Base-by-base conservation (phyloP, 768 basidiomycete genomes). In the Mycena amicta region DNA sequence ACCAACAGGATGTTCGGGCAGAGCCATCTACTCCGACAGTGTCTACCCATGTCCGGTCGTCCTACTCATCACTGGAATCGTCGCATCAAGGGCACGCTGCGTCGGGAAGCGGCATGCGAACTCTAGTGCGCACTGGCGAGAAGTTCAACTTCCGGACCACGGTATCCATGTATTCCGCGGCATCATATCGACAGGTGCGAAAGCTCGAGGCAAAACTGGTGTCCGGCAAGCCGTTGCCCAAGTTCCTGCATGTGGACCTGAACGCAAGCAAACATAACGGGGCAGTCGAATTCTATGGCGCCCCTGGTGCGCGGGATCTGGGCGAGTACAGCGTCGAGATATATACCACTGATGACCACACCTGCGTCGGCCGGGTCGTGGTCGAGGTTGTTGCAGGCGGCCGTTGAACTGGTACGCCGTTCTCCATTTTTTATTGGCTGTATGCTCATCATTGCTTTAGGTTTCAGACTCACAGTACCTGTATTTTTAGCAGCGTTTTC, bases 31-130 rank as follows among this genome's bases (percentile, higher is more conserved):
- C 74, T 23, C 72, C 74, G n/a, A 75, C 73, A 5, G 66, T 72
- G 15, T 67, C 74, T 8, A 78, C 77, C 26, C 73, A 76, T 55
- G 65, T 73, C 30, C 73, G 75, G n/a, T 78, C 79, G n/a, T 87
- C 87, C 13, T 85, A 85, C 64, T 83, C 85, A 3, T 86, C 87
- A 16, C 72, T 87, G 27, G 85, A 84, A 65, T 87, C 86, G 3
- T 86, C 85, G 12, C 80, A 79, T 46, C 74, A 72, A 18, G 79
- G 77, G 23, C 74, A 77, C 54, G 76, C 74, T 22, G 71, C 69
- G 26, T 53, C 67, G 16, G 56, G 63, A 23, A 70, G 67, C 25
- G 66, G 68, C 29, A 77, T 71, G 59, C 75, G 81, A 33, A 81
- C 83, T 64, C 67, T 88, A 57, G 78, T 83, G 29, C 79, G 86